Evolutionary conservation across 1,284 basidiomycete species (phyloP), one percentile per base, ranked within the genome.

Genomic region (Albatrellus sp.): DNA sequence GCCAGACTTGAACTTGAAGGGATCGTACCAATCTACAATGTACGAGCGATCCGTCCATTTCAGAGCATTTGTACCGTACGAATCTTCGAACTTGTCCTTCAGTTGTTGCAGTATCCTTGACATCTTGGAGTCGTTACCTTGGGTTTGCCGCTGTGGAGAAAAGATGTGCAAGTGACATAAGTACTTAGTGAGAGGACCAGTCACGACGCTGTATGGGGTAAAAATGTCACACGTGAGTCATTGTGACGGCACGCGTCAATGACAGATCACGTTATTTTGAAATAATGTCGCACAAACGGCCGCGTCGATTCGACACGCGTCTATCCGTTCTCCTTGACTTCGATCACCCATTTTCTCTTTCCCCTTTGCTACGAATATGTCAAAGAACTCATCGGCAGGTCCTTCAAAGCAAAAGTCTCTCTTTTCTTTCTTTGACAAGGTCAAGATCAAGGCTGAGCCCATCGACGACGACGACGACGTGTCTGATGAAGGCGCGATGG

Each of bases 21-120:
- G 8, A 9, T 17, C 12, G 40, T 56, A 62, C 66, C 65, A 66
- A 50, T 68, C 66, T 12, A 63, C 37, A 10, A 60, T 17, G 47
- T 67, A 67, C 5, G 61, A 58, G 16, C 57, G 44, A 45, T 66
- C 60, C 35, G 69, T 58, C 73, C 75, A 77, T 34, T 64, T 57
- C 16, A 75, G 52, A n/a, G 69, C 56, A 40, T 66, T 66, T 35
- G 63, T 47, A 29, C 63, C 64, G 49, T 64, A 67, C 34, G 48
- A 13, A 1, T 44, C 33, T 37, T 40, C 45, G 30, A 52, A 47
- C 16, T 48, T 44, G 24, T 37, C n/a, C 37, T 51, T 36, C 13
- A 47, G 29, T 44, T 37, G 14, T 28, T 14, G 9, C 6, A 41
- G 31, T n/a, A 29, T 29, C 20, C 11, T 24, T 24, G 24, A 24